Base-by-base conservation (phyloP, 1,139 yeast species). In the Geotrichum siamense region DNA sequence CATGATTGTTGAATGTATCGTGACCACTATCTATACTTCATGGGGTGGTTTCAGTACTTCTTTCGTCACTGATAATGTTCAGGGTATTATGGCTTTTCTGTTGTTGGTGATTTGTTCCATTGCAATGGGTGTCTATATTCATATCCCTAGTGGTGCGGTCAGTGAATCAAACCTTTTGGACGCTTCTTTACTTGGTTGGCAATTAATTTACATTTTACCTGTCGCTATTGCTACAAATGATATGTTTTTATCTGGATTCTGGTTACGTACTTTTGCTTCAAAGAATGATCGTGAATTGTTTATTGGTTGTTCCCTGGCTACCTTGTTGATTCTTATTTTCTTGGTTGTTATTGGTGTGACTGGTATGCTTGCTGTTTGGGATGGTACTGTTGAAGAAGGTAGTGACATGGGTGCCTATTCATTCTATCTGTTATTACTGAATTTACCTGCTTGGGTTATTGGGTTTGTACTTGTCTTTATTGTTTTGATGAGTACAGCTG, bases 181-280 rank as follows among this genome's bases (percentile, higher is more conserved):
- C 41, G 75, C 78, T 1, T 80, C 78, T 56, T 74, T 75, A 53
- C 68, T 87, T 39, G 95, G 96, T 13, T 87, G 95, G 94, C 93
- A 87, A 69, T 72, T 89, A 53, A 64, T 87, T 34, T 89, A 86
- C 62, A 87, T 89, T 52, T 69, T 89, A 50, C 75, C 82, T 9
- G 81, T 89, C 36, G 96, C 96, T 23, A 82, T 89, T 58, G 74
- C 86, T 42, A 84, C 96, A 33, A 89, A 89, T 57, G 96, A 86
- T 59, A 78, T 89, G 58, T 87, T 89, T 62, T 69, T 89, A 74
- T 77, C 94, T 28, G 95, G 95, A 0, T 87, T 87, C 61, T 89
- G 97, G 97, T 68, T 89, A 53, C 73, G 97, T 58, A 83, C 97
- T 0, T 89, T 89, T 69, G 95, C 97, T 3, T 81, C 95, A 13